phyloP scores from a whole-genome alignment of 108 stramenopile species.

The Cyclotella baltica region DNA sequence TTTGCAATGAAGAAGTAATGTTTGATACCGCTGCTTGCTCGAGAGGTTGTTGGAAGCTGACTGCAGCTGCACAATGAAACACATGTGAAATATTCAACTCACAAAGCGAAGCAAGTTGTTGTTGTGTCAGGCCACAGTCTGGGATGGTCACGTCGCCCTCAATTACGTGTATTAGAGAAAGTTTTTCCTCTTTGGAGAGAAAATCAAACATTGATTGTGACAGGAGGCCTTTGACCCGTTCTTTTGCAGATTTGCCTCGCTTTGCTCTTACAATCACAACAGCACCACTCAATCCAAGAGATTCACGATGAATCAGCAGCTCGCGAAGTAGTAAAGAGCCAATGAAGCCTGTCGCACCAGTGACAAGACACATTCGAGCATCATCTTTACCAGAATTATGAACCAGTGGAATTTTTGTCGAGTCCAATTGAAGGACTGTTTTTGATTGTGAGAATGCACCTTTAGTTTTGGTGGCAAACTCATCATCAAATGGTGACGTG shows the following conservation, averaged over 20 bases:
- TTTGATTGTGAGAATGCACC: conserved; percentile 23
- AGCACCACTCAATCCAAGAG: conserved; percentile 54
- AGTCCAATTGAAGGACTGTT: conserved; percentile 33
- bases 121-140: conserved; percentile 61
- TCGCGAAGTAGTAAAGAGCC: conserved; percentile 82
- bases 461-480: background rate
- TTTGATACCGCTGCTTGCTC: conserved; percentile 81
- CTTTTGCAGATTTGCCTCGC: conserved; percentile 51
- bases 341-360: conserved; percentile 90
- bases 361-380: conserved; percentile 63
- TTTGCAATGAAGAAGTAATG: conserved; percentile 74
- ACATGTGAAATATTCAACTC: conserved; percentile 70
- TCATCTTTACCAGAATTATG: conserved; percentile 6
- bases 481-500: conserved; percentile 40
- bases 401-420: conserved; percentile 25
- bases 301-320: conserved; percentile 63
- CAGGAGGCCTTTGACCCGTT: conserved; percentile 61
- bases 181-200: conserved; percentile 61
- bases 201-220: conserved; percentile 69
- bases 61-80: conserved; percentile 87
- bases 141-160: conserved; percentile 74
- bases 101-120: conserved; percentile 37
- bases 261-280: conserved; percentile 73
- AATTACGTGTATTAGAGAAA: conserved; percentile 60
- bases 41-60: conserved; percentile 82